phyloP scores from a whole-genome alignment of 768 basidiomycete genomes.

The Kwoniella sp. region DNA sequence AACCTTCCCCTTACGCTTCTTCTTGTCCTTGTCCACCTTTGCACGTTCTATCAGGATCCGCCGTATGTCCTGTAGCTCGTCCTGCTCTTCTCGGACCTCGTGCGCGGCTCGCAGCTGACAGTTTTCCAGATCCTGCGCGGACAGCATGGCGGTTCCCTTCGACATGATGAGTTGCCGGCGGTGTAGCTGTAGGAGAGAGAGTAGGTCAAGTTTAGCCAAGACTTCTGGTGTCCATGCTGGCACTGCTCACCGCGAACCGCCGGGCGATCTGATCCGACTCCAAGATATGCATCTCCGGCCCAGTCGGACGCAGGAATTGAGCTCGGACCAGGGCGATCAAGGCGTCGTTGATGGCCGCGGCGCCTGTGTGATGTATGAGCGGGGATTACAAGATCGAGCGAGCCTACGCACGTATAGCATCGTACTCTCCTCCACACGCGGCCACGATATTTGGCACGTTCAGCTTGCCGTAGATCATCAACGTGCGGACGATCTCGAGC shows the following conservation, averaged over 20 bases:
- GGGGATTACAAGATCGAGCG: background rate
- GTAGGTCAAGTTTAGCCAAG: background rate
- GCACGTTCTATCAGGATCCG: conserved; percentile 20
- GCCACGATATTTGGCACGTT: conserved; percentile 64
- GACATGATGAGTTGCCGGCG: conserved; percentile 1
- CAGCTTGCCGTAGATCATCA: conserved; percentile 83
- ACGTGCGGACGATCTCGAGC: conserved; percentile 66
- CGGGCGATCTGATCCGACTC: conserved; percentile 25
- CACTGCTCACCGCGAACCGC: conserved; percentile 15
- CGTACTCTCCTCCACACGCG: conserved; percentile 52
- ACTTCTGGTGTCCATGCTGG: background rate
- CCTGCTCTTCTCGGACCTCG: conserved; percentile 22
- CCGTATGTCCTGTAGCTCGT: conserved; percentile 15
- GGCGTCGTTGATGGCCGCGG: conserved; percentile 12
- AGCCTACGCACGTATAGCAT: conserved; percentile 58
- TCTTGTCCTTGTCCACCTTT: conserved; percentile 24
- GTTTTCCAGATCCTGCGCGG: conserved; percentile 12
- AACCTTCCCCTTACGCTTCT: conserved; percentile 46
- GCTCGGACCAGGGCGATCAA: conserved; percentile 21
- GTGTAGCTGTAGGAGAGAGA: conserved; percentile 1
- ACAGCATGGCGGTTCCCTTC: conserved; percentile 13
- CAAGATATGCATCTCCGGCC: conserved; percentile 23
- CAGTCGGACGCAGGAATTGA: conserved; percentile 23
- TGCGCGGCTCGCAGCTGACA: conserved; percentile 8
- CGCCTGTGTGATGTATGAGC: background rate